Conservation (phyloP, 306 rosid species). For the Quercus engelmannii region DNA sequence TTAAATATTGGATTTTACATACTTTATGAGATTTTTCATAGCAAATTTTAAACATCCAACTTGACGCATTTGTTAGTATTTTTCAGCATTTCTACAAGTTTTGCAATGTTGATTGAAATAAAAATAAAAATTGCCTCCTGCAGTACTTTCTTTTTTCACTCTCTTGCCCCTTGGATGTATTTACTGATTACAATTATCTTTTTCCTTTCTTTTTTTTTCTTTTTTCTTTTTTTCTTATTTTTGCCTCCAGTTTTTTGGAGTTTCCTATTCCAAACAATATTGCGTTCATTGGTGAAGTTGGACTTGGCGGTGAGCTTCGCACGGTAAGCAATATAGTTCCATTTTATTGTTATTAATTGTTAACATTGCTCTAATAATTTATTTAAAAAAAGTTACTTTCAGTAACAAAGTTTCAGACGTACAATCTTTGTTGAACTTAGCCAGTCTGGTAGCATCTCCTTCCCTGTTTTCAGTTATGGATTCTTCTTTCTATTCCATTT, state of each 20-base stretch:
- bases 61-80: background rate
- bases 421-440: background rate
- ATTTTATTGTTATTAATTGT: background rate
- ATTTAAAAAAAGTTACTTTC: background rate
- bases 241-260: slow-evolving; percentile 73
- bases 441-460: background rate
- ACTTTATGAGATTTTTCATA: background rate
- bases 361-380: slow-evolving; percentile 9
- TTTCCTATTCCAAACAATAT: slow-evolving; percentile 68
- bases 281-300: slow-evolving; percentile 94
- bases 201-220: background rate
- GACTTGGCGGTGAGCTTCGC: slow-evolving; percentile 94
- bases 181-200: background rate
- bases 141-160: background rate
- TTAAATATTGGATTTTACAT: background rate
- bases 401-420: background rate
- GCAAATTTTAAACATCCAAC: background rate
- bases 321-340: slow-evolving; percentile 47
- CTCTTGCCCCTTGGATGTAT: background rate
- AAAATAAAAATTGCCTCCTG: background rate
- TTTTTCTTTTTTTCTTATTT: background rate
- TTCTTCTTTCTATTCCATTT: background rate
- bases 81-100: background rate
- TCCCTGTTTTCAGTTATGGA: background rate
- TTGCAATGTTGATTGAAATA: background rate